A percentile compares a stretch with the other conserved stretches of the same genome.
phyloP scores from a whole-genome alignment of 257 asterid species.

The Fraxinus pennsylvanica region DNA sequence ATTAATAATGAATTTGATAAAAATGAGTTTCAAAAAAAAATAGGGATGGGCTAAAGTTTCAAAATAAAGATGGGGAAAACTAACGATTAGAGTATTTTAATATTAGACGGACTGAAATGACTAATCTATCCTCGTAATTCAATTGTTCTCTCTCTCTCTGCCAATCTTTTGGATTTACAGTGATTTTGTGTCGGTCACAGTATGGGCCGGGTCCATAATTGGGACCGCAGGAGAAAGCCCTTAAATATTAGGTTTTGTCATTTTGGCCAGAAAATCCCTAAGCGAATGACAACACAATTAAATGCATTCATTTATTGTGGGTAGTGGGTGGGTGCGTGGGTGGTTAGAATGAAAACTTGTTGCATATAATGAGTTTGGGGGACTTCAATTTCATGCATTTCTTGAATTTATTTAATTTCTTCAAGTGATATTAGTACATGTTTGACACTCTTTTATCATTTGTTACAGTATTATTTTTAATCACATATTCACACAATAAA shows the following conservation, averaged over 20 bases:
- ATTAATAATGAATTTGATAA: too few species aligned
- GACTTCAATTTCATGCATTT: too few species aligned
- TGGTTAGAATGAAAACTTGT: too few species aligned
- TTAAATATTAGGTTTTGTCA: not conserved
- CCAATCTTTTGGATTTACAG: not conserved
- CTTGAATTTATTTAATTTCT: too few species aligned
- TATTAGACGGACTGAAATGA: constrained; percentile 22
- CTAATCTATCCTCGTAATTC: not conserved
- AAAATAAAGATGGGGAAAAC: not conserved
- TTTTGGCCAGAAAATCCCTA: not conserved
- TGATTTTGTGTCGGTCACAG: constrained; percentile 33
- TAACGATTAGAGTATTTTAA: not conserved
- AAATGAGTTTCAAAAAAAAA: too few species aligned
- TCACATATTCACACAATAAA: too few species aligned
- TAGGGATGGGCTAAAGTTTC: not conserved
- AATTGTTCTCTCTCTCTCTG: not conserved
- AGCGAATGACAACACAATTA: not conserved
- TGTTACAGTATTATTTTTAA: too few species aligned
- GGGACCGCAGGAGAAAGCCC: not conserved
- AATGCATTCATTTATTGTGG: too few species aligned
- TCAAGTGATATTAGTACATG: too few species aligned
- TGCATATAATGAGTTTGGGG: too few species aligned
- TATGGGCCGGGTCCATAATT: constrained; percentile 8
- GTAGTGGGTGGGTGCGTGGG: too few species aligned
- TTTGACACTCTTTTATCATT: too few species aligned